phyloP scores from a whole-genome alignment of 164 flowering plant species.

The Magnolia changhungtana region DNA sequence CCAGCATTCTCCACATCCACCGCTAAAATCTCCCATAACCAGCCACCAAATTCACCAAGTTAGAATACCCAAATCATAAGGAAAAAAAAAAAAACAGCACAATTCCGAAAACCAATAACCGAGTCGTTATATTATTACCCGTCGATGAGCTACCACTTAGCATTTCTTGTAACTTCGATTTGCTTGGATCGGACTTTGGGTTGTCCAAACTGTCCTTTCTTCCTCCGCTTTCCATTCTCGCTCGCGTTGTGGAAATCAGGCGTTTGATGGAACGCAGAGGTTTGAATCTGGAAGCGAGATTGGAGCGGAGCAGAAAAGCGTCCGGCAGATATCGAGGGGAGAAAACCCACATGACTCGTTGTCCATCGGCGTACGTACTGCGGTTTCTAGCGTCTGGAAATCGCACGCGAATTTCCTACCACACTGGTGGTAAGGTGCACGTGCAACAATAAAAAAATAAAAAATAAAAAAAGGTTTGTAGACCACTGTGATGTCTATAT shows the following conservation, averaged over 20 bases:
- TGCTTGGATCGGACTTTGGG: neutral
- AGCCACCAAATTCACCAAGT: neutral
- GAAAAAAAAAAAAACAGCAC: neutral
- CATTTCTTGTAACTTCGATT: slow-evolving; percentile 3
- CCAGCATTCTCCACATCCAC: neutral
- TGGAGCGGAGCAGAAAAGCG: neutral
- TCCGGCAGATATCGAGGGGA: neutral
- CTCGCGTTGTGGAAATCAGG: neutral
- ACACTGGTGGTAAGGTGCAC: too few species aligned
- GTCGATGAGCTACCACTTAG: slow-evolving; percentile 1
- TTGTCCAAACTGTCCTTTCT: neutral
- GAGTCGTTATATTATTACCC: neutral
- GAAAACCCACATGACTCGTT: neutral
- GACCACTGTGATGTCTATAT: too few species aligned
- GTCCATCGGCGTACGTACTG: too few species aligned
- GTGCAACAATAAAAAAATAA: too few species aligned
- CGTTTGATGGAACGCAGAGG: neutral
- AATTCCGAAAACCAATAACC: neutral
- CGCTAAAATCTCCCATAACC: neutral
- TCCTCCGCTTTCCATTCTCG: slow-evolving; percentile 8
- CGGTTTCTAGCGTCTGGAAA: too few species aligned
- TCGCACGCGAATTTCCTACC: too few species aligned
- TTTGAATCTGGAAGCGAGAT: neutral
- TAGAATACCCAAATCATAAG: neutral
- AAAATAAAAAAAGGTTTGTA: too few species aligned